phyloP scores from a whole-genome alignment of 2,329 filamentous ascomycete species.

The Cadophora malorum region DNA sequence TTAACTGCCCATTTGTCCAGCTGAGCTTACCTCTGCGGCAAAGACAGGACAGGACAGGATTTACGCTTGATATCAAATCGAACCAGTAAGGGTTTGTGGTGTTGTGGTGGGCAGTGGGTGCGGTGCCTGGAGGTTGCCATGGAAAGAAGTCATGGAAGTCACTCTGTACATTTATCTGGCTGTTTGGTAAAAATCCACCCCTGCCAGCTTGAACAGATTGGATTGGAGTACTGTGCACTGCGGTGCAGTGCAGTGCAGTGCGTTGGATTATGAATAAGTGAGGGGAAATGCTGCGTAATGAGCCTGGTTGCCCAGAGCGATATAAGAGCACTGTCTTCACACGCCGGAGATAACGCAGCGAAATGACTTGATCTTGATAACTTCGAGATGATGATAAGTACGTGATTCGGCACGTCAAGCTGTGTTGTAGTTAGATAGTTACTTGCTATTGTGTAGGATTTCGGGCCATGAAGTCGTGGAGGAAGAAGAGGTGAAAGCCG shows the following conservation, averaged over 20 bases:
- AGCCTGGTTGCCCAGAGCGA: conserved; percentile 24
- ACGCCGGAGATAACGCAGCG: conserved; percentile 16
- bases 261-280: conserved; percentile 22
- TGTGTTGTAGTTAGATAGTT: neutral
- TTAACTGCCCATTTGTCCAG: conserved; percentile 27
- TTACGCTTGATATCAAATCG: conserved; percentile 20
- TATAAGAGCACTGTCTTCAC: conserved; percentile 13
- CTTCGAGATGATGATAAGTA: neutral
- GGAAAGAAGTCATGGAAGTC: conserved; percentile 1
- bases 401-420: neutral
- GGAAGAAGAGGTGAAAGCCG: neutral
- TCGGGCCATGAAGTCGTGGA: neutral
- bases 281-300: conserved; percentile 29
- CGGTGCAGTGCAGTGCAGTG: neutral
- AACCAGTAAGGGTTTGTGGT: conserved; percentile 11
- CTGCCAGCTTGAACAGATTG: neutral
- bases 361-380: neutral
- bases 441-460: neutral
- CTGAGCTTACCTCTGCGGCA: conserved; percentile 26
- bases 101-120: neutral
- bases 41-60: conserved; percentile 24
- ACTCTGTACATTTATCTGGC: neutral
- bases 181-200: neutral
- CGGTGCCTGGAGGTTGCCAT: neutral
- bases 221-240: neutral